Percentiles rank a stretch among this genome's conserved stretches.
phyloP scores from a whole-genome alignment of 2,329 filamentous ascomycete genomes.

The Stachybotrys echinatus region DNA sequence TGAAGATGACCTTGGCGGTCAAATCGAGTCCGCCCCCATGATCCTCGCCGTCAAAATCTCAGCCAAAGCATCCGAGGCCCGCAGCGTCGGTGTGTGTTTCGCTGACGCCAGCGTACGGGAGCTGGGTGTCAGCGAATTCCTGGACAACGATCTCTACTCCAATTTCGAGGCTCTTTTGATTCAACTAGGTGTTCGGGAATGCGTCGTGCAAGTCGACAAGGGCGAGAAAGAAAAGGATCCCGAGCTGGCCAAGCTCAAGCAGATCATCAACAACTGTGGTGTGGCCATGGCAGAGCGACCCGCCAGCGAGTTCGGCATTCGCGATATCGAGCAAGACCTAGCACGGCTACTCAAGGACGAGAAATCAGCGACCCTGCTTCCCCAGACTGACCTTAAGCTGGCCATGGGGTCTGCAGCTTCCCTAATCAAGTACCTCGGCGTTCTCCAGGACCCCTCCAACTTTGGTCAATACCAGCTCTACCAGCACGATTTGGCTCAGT shows the following conservation, averaged over 20 bases:
- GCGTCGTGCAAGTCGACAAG: slow-evolving; percentile 75
- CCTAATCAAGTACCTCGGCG: slow-evolving; percentile 88
- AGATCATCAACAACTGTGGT: slow-evolving; percentile 88
- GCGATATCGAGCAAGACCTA: slow-evolving; percentile 94
- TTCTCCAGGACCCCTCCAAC: slow-evolving; percentile 87
- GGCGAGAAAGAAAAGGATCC: slow-evolving; percentile 80
- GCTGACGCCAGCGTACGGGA: slow-evolving; percentile 95
- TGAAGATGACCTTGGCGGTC: slow-evolving; percentile 85
- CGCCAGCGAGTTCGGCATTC: slow-evolving; percentile 71
- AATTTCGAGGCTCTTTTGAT: slow-evolving; percentile 97
- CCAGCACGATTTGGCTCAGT: slow-evolving; percentile 93
- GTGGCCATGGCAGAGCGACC: slow-evolving; percentile 82
- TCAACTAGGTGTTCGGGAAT: slow-evolving; percentile 92
- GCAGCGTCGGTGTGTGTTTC: slow-evolving; percentile 91
- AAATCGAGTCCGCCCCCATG: slow-evolving; percentile 85
- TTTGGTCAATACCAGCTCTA: slow-evolving; percentile 97
- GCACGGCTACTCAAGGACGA: slow-evolving; percentile 85
- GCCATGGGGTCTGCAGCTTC: slow-evolving; percentile 94
- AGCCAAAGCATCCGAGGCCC: slow-evolving; percentile 77
- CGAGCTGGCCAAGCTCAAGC: slow-evolving; percentile 78
- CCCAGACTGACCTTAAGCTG: slow-evolving; percentile 87
- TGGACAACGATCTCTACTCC: slow-evolving; percentile 98
- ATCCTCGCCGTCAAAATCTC: slow-evolving; percentile 93
- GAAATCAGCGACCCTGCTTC: slow-evolving; percentile 66
- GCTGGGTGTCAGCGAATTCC: slow-evolving; percentile 92